A percentile compares a stretch with the other conserved stretches of the same genome.
phyloP scores from a whole-genome alignment of 768 basidiomycete genomes.

The Mycena vulgaris region DNA sequence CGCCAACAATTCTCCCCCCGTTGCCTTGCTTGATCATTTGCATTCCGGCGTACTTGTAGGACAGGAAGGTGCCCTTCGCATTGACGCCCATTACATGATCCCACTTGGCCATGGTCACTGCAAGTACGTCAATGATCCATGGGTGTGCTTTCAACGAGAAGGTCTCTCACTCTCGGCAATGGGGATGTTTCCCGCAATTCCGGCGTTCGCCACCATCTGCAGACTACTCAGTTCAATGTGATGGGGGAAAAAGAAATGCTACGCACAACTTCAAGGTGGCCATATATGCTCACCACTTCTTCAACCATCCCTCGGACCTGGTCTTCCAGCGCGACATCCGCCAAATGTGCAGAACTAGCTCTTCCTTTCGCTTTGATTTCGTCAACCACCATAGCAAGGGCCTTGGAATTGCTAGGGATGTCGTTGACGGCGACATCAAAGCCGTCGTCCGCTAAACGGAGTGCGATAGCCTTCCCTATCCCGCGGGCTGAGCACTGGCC shows the following conservation, averaged over 20 bases:
- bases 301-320: constrained; percentile 54
- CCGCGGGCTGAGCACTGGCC: constrained; percentile 48
- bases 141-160: not conserved
- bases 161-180: constrained; percentile 26
- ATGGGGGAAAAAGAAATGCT: not conserved
- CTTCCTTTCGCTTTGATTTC: constrained; percentile 45
- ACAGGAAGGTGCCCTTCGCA: constrained; percentile 53
- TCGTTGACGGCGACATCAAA: constrained; percentile 59
- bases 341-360: constrained; percentile 32
- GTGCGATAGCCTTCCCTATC: constrained; percentile 59
- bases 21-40: constrained; percentile 58
- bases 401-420: constrained; percentile 41
- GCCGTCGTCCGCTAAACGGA: constrained; percentile 58
- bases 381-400: constrained; percentile 42
- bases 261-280: constrained; percentile 46
- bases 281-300: constrained; percentile 43
- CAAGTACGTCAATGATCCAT: not conserved
- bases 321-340: constrained; percentile 52
- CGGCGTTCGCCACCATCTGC: constrained; percentile 50
- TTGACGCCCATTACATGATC: constrained; percentile 50
- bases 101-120: constrained; percentile 41
- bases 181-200: constrained; percentile 23
- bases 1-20: constrained; percentile 57
- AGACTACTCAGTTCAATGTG: not conserved
- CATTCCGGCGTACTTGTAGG: constrained; percentile 56